Base-by-base conservation (phyloP, 768 basidiomycete species). In the Ephemerocybe angulata region DNA sequence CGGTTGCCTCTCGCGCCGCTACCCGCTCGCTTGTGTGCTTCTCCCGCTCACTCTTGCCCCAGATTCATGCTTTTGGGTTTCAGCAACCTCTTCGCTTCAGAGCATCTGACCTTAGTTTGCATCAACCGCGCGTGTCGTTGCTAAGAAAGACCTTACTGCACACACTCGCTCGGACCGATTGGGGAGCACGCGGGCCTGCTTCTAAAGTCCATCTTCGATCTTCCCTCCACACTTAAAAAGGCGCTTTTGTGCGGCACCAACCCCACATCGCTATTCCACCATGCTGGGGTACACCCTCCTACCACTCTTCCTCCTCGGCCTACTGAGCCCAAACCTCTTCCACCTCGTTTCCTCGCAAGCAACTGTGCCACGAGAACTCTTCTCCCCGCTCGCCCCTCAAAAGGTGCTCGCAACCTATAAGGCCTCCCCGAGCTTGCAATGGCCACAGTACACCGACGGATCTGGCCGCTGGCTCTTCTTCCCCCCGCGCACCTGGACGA, bases 401-500 rank as follows among this genome's bases (percentile, higher is more conserved):
- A 90, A 88, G 65, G 67, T 87, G 19, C 74, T 83, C 15, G 73
- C 74, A n/a, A 82, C 81, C 1, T 79, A 81, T 31, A 70, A 78
- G 3, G 59, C 73, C 8, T 66, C 75, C 15, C 71, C 77, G 24
- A 60, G 66, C n/a, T 74, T 81, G 2, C 59, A 72, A 50, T 83
- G 84, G 64, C 86, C 87, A 1, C 81, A 86, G 58, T 86, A 80
- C 58, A 88, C 87, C 3, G 75, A 78, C 53, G 66, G 56, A 22
- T 62, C 58, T 0, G 85, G 85, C 0, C 61, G 66, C 2, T 88
- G 85, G 86, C 65, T 71, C 5, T 76, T 71, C 58, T 82, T 84
- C 67, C 42, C 55, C 4, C 76, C 84, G 0, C 75, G 85, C 58
- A 79, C 78, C 2, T 87, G 86, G 85, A 85, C 85, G 0, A 79